Evolutionary conservation across 2,329 filamentous ascomycete species (phyloP), one percentile per base, ranked within the genome.

Genomic region (Diaporthe batatas): DNA sequence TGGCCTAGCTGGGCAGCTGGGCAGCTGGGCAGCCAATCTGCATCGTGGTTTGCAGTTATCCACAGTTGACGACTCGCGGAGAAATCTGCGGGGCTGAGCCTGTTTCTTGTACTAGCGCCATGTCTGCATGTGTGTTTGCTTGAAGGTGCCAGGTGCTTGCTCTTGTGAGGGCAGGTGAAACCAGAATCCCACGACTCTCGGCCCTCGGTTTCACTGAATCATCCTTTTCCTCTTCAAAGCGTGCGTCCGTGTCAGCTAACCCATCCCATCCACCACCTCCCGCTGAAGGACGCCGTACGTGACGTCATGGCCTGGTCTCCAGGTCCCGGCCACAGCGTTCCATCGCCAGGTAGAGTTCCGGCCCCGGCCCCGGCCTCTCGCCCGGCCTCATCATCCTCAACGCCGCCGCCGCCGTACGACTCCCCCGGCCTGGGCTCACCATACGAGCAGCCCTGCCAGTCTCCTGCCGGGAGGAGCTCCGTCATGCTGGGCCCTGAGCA

Each of bases 241-340:
- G 32, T 53, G 36, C 69, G 49, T 44, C 49, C 57, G 58, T 42
- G 57, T 25, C 18, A 32, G 12, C 29, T 32, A 47, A 62, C 54
- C 32, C 36, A 42, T 47, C 44, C 67, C 36, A 65, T 47, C 44
- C 44, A 34, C 54, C 55, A 18, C 23, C 44, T 42, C 53, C 55
- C 14, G 11, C 44, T 58, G 25, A 39, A 62, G 25, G 23, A 23
- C 57, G 25, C 25, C n/a, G 34, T 21, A 53, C 29, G 62, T 74
- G 72, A 74, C 72, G 72, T 74, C 72, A 74, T 74, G 72, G 53
- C 69, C 64, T 62, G 39, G 64, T 53, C 64, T 36, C 18, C 39
- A 39, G 65, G 49, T n/a, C 29, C 53, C 49, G 69, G 49, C 25
- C 29, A 59, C 39, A 62, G 64, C 44, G 34, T 54, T 23, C 55